Evolutionary conservation across 352 stramenopile genomes (phyloP).

Genomic region (Thalassiosira exigua): DNA sequence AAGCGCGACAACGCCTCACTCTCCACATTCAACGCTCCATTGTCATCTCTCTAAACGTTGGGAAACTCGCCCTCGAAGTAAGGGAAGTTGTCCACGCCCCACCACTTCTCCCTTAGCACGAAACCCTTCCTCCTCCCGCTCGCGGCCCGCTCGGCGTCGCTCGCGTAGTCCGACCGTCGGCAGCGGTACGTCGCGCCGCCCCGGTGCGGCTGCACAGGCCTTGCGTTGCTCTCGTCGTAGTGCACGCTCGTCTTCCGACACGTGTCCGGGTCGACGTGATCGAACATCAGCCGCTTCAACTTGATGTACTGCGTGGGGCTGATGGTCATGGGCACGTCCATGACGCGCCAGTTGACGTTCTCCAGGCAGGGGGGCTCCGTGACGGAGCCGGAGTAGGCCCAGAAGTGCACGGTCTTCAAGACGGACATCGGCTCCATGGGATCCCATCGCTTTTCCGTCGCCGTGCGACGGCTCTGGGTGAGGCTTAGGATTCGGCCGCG

Average conservation of each 20-base stretch:
- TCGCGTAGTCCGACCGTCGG: conserved; percentile 61
- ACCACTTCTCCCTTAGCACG: no score
- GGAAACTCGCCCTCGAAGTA: no score
- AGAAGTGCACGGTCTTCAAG: conserved; percentile 26
- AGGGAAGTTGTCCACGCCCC: no score
- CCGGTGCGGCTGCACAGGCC: conserved; percentile 53
- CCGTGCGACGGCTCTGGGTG: no score
- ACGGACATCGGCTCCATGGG: neutral
- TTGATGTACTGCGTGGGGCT: conserved; percentile 28
- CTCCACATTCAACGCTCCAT: no score
- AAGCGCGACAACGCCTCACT: no score
- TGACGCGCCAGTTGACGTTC: conserved; percentile 44
- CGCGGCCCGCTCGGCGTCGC: conserved; percentile 45
- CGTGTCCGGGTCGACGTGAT: conserved; percentile 57
- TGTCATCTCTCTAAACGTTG: no score
- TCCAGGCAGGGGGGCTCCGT: conserved; percentile 42
- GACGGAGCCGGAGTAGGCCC: conserved; percentile 38
- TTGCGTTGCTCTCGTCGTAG: conserved; percentile 57
- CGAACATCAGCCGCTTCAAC: conserved; percentile 45
- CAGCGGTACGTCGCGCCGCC: conserved; percentile 63
- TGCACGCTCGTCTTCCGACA: conserved; percentile 71
- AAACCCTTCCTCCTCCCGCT: conserved; percentile 48
- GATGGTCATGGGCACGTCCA: conserved; percentile 42
- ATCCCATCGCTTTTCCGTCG: conserved; percentile 20
- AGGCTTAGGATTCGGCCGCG: no score